These are phyloP conservation scores for Tetramitus jugosus DNA, from an alignment of 208 protist species.

Conservation along the genomic window DNA sequence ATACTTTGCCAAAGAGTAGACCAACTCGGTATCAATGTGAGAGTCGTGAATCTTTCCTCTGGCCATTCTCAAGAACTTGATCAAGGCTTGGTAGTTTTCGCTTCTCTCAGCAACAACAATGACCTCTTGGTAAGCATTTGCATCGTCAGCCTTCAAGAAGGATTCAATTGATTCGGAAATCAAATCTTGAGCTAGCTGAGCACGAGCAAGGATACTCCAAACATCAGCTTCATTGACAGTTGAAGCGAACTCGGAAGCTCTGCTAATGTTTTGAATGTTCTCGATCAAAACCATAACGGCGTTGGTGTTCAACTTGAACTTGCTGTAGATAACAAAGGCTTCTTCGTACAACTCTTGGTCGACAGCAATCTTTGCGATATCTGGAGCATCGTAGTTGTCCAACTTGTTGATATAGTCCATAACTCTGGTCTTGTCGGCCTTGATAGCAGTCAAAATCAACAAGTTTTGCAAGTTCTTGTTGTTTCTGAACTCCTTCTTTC, in stretches of 20 bases:
- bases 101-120: slow-evolving; percentile 74
- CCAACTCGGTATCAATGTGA: slow-evolving; percentile 94
- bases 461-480: slow-evolving; percentile 99
- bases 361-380: slow-evolving; percentile 93
- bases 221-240: slow-evolving; percentile 78
- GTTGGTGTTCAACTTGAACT: slow-evolving; percentile 86
- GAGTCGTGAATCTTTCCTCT: slow-evolving; percentile 74
- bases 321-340: slow-evolving; percentile 97
- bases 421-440: slow-evolving; percentile 74
- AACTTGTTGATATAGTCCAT: slow-evolving; percentile 97
- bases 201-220: slow-evolving; percentile 84
- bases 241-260: slow-evolving; percentile 88
- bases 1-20: slow-evolving; percentile 91
- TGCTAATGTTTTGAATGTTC: slow-evolving; percentile 84
- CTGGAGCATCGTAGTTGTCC: slow-evolving; percentile 96
- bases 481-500: slow-evolving; percentile 76
- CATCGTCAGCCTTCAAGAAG: slow-evolving; percentile 95
- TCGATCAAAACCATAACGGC: slow-evolving; percentile 94
- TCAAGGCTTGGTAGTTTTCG: slow-evolving; percentile 88
- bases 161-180: slow-evolving; percentile 91
- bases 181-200: slow-evolving; percentile 76
- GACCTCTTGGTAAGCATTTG: slow-evolving; percentile 73
- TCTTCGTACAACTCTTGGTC: slow-evolving; percentile 89
- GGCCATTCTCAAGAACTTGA: slow-evolving; percentile 96
- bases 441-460: slow-evolving; percentile 98